Base-by-base conservation (phyloP, 306 rosid genomes). In the Cercis canadensis region DNA sequence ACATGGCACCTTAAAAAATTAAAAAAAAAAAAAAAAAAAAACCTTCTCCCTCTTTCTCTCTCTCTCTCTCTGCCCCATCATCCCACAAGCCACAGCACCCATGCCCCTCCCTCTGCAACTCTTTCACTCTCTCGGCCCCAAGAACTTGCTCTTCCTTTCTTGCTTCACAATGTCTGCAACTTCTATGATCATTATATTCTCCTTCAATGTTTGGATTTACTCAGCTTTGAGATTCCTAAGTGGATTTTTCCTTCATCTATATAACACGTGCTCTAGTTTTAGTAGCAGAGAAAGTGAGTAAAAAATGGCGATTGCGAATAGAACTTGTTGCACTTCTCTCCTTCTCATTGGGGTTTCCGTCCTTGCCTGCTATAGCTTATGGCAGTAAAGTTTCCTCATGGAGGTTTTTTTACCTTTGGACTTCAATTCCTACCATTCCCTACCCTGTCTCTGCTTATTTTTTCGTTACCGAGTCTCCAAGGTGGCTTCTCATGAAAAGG, bases 341-440 rank as follows among this genome's bases (percentile, higher is more conserved):
- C 11, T 53, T 24, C 44, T 5, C 54, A 4, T 0, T 55, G 4
- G 74, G 74, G 32, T 69, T 54, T 14, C n/a, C 56, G 32, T 69
- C 74, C 13, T 46, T 69, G 15, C 65, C 65, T 24, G 63, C 21
- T 16, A 44, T 63, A 8, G 78, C 71, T 15, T 73, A 73, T 55
- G 6, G 63, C 1, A 63, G 63, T 11, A 73, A 65, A 18, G 19
- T 16, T 41, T 63, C 72, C 24, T 54, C 59, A 4, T 64, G 78
- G 78, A 74, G 16, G 66, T 8, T 3, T 36, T 47, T 73, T 10
- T 81, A 67, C 18, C 4, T 77, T 0, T 81, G 82, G 79, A 67
- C 57, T 2, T 81, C 86, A 9, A 4, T 81, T 57, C 75, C 75
- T 0, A 64, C 57, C 7, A 11, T 81, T 7, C 4, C 10, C n/a